These are phyloP conservation scores for Penicillium sp. DNA, from an alignment of 2,329 filamentous ascomycete genomes.

Conservation along the genomic window DNA sequence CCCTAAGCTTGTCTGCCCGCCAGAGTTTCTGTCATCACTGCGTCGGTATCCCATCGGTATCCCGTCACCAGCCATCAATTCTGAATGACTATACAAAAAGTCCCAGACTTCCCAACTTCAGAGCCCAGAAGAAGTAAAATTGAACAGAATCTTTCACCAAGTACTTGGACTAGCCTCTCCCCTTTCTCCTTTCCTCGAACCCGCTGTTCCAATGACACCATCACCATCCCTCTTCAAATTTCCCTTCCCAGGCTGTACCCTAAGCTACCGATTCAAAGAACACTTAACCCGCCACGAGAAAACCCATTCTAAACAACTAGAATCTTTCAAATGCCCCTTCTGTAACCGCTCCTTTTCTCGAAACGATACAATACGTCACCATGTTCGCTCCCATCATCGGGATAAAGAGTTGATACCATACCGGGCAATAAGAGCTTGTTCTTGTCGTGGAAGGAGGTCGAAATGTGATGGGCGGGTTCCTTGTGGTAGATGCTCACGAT, in stretches of 20 bases:
- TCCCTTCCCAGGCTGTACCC: constrained; percentile 16
- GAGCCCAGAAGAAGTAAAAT: neutral
- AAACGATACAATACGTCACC: constrained; percentile 29
- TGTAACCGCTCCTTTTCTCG: constrained; percentile 27
- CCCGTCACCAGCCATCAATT: neutral
- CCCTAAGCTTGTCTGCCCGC: neutral
- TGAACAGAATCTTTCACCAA: neutral
- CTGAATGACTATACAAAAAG: neutral
- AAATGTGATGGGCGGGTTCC: constrained; percentile 5
- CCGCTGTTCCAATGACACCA: neutral
- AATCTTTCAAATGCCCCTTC: constrained; percentile 20
- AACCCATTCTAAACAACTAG: constrained; percentile 12
- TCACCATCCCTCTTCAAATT: constrained; percentile 15
- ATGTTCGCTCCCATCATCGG: constrained; percentile 28
- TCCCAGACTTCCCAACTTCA: neutral
- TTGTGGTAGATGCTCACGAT: neutral
- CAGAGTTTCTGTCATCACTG: neutral
- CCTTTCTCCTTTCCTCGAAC: neutral
- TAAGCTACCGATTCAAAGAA: constrained; percentile 28
- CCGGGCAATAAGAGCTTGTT: constrained; percentile 25
- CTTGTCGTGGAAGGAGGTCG: constrained; percentile 22
- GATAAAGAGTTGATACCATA: constrained; percentile 9
- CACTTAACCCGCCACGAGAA: constrained; percentile 27
- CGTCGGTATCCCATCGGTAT: constrained; percentile 9
- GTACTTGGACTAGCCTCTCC: neutral